phyloP scores from a whole-genome alignment of 2,329 filamentous ascomycete species.

The Lachnellula occidentalis region DNA sequence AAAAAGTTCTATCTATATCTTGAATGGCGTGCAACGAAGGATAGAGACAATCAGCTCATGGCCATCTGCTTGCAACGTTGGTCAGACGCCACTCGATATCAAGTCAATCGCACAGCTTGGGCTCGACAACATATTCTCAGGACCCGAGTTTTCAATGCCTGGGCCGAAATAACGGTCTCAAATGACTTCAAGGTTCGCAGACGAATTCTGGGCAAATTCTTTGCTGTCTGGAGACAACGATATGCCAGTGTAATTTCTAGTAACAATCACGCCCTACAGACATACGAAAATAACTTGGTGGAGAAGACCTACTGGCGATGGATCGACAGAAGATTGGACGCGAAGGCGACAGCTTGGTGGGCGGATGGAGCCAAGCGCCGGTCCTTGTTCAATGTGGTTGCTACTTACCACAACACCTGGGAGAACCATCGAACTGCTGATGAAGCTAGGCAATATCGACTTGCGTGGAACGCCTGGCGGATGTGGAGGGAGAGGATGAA shows the following conservation, averaged over 20 bases:
- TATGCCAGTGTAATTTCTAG: slow-evolving; percentile 21
- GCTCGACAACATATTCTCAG: slow-evolving; percentile 67
- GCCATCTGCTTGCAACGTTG: slow-evolving; percentile 64
- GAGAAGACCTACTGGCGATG: slow-evolving; percentile 30
- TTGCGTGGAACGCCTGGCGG: slow-evolving; percentile 17
- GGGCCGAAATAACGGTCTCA: slow-evolving; percentile 54
- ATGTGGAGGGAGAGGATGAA: slow-evolving; percentile 20
- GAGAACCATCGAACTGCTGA: slow-evolving; percentile 18
- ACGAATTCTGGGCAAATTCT: slow-evolving; percentile 48
- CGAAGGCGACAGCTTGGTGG: slow-evolving; percentile 18
- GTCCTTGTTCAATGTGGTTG: slow-evolving; percentile 22
- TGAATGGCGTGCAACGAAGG: slow-evolving; percentile 55
- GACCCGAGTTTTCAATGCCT: slow-evolving; percentile 62
- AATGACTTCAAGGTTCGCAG: slow-evolving; percentile 41
- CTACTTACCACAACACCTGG: slow-evolving; percentile 12
- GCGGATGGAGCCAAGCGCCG: slow-evolving; percentile 15
- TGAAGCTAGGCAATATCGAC: slow-evolving; percentile 15
- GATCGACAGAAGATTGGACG: slow-evolving; percentile 31
- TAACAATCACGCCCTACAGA: slow-evolving; percentile 26
- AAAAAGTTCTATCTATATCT: slow-evolving; percentile 49
- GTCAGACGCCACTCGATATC: slow-evolving; percentile 58
- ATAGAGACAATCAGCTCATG: slow-evolving; percentile 60
- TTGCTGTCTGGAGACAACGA: slow-evolving; percentile 41
- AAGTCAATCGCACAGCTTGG: slow-evolving; percentile 59
- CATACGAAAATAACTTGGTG: slow-evolving; percentile 28